phyloP scores from a whole-genome alignment of 306 rosid species.

The Luffa acutangula region DNA sequence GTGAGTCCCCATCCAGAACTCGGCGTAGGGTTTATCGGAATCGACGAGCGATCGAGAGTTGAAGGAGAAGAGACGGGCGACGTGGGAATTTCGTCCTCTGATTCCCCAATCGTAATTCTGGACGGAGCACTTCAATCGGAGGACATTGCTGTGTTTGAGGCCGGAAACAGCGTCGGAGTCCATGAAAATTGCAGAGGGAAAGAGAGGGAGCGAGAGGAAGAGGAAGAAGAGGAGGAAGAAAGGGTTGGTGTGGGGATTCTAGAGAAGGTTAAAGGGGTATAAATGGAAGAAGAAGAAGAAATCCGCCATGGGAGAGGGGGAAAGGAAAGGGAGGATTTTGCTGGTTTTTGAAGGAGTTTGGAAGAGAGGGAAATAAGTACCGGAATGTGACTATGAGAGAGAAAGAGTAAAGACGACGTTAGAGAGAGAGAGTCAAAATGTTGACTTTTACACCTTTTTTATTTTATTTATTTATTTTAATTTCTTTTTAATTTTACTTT shows the following conservation, averaged over 20 bases:
- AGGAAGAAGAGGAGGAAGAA: neutral
- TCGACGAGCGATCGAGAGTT: constrained; percentile 44
- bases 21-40: constrained; percentile 61
- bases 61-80: constrained; percentile 45
- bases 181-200: neutral
- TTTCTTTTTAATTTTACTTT: neutral
- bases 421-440: neutral
- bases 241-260: neutral
- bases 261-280: neutral
- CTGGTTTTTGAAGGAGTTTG: constrained; percentile 6
- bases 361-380: constrained; percentile 4
- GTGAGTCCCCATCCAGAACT: constrained; percentile 94
- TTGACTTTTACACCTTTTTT: neutral
- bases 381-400: neutral
- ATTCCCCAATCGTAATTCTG: constrained; percentile 86
- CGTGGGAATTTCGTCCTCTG: constrained; percentile 41
- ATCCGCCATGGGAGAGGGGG: neutral
- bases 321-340: neutral
- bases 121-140: constrained; percentile 51
- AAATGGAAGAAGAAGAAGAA: neutral
- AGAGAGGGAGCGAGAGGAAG: neutral
- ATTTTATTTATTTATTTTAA: neutral
- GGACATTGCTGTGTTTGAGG: constrained; percentile 16
- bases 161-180: neutral
- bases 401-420: neutral